Base-by-base conservation (phyloP, 2,329 filamentous ascomycete genomes). In the Zymoseptoria passerinii region DNA sequence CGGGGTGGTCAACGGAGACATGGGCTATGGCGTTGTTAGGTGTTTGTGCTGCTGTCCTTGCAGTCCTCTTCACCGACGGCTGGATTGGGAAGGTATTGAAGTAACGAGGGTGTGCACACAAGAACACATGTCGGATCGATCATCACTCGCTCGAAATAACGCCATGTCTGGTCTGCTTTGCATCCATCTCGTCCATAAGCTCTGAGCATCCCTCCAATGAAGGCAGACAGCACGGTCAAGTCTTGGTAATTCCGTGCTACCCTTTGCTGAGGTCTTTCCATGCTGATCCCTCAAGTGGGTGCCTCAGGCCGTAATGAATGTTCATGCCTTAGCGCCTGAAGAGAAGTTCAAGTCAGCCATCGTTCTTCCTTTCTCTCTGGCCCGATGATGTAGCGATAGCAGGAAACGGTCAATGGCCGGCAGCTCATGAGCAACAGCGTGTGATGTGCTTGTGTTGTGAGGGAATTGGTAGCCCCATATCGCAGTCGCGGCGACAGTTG, bases 1-100 rank as follows among this genome's bases (percentile, higher is more conserved):
- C 55, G 13, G 56, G 52, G 50, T 58, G 56, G 56, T 50, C 52
- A n/a, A 50, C 48, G 28, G 27, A 54, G 29, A 55, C 27, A 23
- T 44, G 53, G 48, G 35, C 52, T n/a, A 8, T 57, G 20, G 51
- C 54, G 13, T 52, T 56, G 28, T 52, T 56, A 27, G 50, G 54
- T 18, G 48, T 50, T 6, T 50, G 48, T 18, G 48, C 48, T 50
- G 18, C 48, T 18, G 8, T 50, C 18, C 48, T 50, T 50, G 48
- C 48, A 19, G 10, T 50, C 48, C 48, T 50, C 20, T 50, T 50
- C 48, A 50, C 48, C 48, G 48, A 23, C 48, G 48, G 48, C 48
- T 50, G 48, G 48, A 19, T 50, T 18, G 48, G 48, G 8, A 50
- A 23, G 13, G 3, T 13, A 16, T 9, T 18, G 9, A 19, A 50